Percentiles rank a stretch among this genome's conserved stretches.
Evolutionary conservation across 768 basidiomycete genomes (phyloP).

Genomic region (Cystobasidium tubakii): DNA sequence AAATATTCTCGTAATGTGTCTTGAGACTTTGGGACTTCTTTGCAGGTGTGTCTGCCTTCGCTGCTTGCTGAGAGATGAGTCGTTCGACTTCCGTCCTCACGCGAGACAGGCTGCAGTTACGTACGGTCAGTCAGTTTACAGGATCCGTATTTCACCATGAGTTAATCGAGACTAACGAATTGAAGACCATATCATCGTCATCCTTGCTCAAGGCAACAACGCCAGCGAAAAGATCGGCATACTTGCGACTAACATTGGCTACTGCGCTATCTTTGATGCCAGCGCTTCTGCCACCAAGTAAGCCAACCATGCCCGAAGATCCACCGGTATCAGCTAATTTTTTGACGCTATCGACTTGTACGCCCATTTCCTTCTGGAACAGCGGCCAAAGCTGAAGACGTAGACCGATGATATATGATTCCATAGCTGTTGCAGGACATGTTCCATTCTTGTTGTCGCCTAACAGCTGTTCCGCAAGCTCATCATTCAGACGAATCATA

Average conservation of each 20-base stretch:
- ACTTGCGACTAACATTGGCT: slow-evolving; percentile 60
- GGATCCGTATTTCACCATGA: background rate
- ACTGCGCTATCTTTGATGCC: slow-evolving; percentile 66
- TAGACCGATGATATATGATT: slow-evolving; percentile 70
- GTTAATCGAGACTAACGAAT: slow-evolving; percentile 60
- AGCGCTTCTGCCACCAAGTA: slow-evolving; percentile 54
- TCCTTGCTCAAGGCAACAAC: slow-evolving; percentile 73
- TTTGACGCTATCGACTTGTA: slow-evolving; percentile 73
- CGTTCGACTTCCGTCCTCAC: slow-evolving; percentile 34
- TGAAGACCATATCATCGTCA: slow-evolving; percentile 94
- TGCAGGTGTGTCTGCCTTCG: slow-evolving; percentile 15
- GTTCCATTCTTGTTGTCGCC: background rate
- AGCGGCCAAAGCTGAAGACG: slow-evolving; percentile 87
- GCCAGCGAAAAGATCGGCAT: slow-evolving; percentile 72
- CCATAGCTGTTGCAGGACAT: slow-evolving; percentile 58
- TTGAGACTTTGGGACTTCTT: slow-evolving; percentile 23
- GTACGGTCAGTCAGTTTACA: slow-evolving; percentile 36
- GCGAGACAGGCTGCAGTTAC: slow-evolving; percentile 30
- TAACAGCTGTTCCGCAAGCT: slow-evolving; percentile 61
- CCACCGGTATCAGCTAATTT: slow-evolving; percentile 68
- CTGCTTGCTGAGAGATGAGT: slow-evolving; percentile 25
- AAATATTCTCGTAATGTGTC: slow-evolving; percentile 34
- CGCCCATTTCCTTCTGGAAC: slow-evolving; percentile 81
- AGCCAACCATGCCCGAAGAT: slow-evolving; percentile 47
- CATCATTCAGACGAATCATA: slow-evolving; percentile 86